A percentile compares a stretch with the other conserved stretches of the same genome.
These are phyloP conservation scores for Postia placenta DNA, from an alignment of 768 basidiomycete species.

Conservation along the genomic window DNA sequence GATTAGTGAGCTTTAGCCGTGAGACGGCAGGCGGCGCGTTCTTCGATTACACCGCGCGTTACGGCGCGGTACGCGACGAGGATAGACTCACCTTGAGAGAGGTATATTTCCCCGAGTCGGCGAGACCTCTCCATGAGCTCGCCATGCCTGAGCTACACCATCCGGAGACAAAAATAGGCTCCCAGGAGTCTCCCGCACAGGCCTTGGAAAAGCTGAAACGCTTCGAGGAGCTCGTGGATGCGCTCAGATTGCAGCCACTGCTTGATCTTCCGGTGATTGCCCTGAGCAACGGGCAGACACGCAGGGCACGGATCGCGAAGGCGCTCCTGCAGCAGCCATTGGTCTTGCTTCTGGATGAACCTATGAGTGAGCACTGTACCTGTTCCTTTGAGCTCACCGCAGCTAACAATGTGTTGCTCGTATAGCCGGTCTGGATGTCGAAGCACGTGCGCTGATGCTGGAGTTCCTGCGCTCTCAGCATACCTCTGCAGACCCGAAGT, in stretches of 20 bases:
- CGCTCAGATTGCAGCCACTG: conserved; percentile 52
- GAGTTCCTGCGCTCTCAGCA: conserved; percentile 48
- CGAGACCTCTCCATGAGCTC: conserved; percentile 18
- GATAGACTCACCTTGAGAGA: conserved; percentile 74
- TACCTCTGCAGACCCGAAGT: conserved; percentile 10
- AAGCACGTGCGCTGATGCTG: conserved; percentile 50
- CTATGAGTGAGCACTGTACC: conserved; percentile 55
- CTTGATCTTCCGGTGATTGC: conserved; percentile 84
- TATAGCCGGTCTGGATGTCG: conserved; percentile 73
- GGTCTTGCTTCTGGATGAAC: conserved; percentile 86
- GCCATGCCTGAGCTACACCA: conserved; percentile 21
- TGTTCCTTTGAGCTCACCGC: background rate
- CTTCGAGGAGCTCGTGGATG: conserved; percentile 48
- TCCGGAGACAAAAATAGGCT: conserved; percentile 13
- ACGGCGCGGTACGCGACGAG: conserved; percentile 82
- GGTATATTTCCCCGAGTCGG: conserved; percentile 51
- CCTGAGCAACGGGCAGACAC: conserved; percentile 87
- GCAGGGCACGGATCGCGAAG: conserved; percentile 77
- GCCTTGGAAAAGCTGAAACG: conserved; percentile 22
- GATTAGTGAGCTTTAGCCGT: conserved; percentile 62
- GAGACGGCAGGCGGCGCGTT: conserved; percentile 57
- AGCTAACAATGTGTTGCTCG: background rate
- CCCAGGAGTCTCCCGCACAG: conserved; percentile 20
- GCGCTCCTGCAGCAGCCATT: conserved; percentile 67
- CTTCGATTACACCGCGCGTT: conserved; percentile 89